Percentiles rank a stretch among this genome's conserved stretches.
phyloP scores from a whole-genome alignment of 257 asterid species.

The Solanum pinnatisectum region DNA sequence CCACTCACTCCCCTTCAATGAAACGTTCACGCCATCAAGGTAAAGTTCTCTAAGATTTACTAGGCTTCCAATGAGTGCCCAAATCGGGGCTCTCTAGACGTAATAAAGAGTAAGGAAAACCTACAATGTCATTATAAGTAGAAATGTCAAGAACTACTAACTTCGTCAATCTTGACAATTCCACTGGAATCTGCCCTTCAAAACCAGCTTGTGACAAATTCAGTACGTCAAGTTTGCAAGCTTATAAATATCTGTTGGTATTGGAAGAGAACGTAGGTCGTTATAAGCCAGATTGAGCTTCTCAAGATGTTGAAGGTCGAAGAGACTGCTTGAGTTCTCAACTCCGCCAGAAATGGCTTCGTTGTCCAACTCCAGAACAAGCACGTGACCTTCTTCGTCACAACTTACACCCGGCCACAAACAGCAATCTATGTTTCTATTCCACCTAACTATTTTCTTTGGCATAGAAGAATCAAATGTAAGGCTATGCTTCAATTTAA shows the following conservation, averaged over 20 bases:
- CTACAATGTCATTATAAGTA: not conserved
- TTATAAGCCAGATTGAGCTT: conserved; percentile 44
- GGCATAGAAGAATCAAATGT: not conserved
- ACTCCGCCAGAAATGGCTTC: conserved; percentile 27
- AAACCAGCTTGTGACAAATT: conserved; percentile 47
- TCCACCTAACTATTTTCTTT: conserved; percentile 21
- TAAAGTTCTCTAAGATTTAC: not conserved
- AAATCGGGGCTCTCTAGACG: not conserved
- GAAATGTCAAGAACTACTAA: conserved; percentile 4
- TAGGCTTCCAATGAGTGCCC: not conserved
- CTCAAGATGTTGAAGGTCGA: conserved; percentile 24
- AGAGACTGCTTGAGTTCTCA: conserved; percentile 28
- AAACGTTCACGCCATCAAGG: not conserved
- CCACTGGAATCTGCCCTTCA: conserved; percentile 35
- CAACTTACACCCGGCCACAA: conserved; percentile 46
- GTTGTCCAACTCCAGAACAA: conserved; percentile 24
- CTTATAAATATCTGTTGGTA: conserved; percentile 31
- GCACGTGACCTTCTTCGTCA: conserved; percentile 38
- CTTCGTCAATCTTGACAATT: conserved; percentile 22
- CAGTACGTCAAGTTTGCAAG: conserved; percentile 30
- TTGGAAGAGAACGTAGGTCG: conserved; percentile 7
- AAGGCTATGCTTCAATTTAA: conserved; percentile 3
- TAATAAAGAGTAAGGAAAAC: not conserved
- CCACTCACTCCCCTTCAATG: not conserved
- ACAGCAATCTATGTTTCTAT: conserved; percentile 38